phyloP scores from a whole-genome alignment of 192 early-diverging fungal genomes.

The Coemansia sp. region DNA sequence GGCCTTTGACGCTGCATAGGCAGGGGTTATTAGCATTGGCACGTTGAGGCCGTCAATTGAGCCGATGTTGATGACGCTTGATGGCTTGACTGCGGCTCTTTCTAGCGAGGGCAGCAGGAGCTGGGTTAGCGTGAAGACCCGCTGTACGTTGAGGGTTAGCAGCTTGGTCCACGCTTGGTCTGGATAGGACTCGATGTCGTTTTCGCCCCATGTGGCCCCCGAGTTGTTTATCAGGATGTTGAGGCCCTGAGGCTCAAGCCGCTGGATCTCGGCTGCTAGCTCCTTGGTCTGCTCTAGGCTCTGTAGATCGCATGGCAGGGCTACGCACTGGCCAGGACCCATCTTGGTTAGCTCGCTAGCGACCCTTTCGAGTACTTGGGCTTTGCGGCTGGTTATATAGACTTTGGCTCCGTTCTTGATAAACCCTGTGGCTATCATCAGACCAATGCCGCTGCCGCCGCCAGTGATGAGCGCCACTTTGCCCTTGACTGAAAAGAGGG shows the following conservation, averaged over 20 bases:
- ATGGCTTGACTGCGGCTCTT: conserved; percentile 57
- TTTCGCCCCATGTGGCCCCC: conserved; percentile 55
- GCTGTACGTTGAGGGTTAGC: conserved; percentile 83
- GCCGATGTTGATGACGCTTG: conserved; percentile 90
- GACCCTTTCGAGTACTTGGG: conserved; percentile 56
- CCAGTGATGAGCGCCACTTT: conserved; percentile 84
- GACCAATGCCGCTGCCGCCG: conserved; percentile 58
- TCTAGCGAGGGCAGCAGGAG: conserved; percentile 70
- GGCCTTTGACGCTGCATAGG: conserved; percentile 78
- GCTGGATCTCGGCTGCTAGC: conserved; percentile 57
- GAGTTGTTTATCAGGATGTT: conserved; percentile 90
- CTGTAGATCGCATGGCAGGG: conserved; percentile 73
- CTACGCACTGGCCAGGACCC: conserved; percentile 72
- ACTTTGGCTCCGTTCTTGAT: conserved; percentile 87
- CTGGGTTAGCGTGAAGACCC: conserved; percentile 76
- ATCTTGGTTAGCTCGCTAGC: conserved; percentile 65
- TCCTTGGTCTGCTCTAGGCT: conserved; percentile 56
- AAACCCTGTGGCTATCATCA: conserved; percentile 68
- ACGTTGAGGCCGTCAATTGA: conserved; percentile 66
- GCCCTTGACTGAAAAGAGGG: conserved; percentile 65
- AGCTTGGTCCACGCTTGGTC: conserved; percentile 70
- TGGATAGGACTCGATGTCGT: conserved; percentile 55
- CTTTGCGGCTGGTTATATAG: conserved; percentile 85
- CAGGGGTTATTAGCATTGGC: conserved; percentile 58
- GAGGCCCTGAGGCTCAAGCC: conserved; percentile 60